Base-by-base conservation (phyloP, 768 basidiomycete species). In the Stropharia rugosoannulata region DNA sequence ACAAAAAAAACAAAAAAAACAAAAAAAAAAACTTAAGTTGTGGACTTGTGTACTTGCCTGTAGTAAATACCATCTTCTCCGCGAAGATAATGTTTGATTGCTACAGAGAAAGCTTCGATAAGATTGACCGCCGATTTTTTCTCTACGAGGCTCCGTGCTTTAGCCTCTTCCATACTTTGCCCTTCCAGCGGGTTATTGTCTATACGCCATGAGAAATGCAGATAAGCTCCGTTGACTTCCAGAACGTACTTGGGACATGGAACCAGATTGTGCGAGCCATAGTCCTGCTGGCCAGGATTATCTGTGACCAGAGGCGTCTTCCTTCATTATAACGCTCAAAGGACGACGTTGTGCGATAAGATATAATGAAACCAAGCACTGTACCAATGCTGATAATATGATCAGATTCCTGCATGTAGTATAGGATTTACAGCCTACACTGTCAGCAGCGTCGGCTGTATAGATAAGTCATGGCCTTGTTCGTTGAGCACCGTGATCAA, bases 291-390 rank as follows among this genome's bases (percentile, higher is more conserved):
- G 76, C 77, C 25, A 83, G 67, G 42, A 83, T 79, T 15, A 90
- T 84, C 57, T 85, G 81, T 3, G 85, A 84, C 88, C 88, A 90
- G 5, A 83, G 70, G 47, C 79, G 70, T 51, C 88, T 72, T 27
- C 88, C 88, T 62, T 90, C 87, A 54, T 89, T 89, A 68, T 89
- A 89, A 15, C 86, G 73, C 66, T 88, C 86, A 61, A 87, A 88
- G 41, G 85, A 86, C 4, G 86, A 84, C 10, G 85, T 88, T 7
- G 87, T 88, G 55, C 86, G 68, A 66, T 86, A 87, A 0, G 86
- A 86, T 51, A 89, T 82, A 39, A 89, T 80, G 59, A 89, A 89
- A 78, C 87, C 88, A 19, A 89, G 74, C 1, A 89, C 84, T 5
- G 86, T 87, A 78, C 88, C 78, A 46, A 78, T 60, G 25, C 72